These are phyloP conservation scores for Candida golubevii DNA, from an alignment of 805 yeast genomes.

Conservation along the genomic window DNA sequence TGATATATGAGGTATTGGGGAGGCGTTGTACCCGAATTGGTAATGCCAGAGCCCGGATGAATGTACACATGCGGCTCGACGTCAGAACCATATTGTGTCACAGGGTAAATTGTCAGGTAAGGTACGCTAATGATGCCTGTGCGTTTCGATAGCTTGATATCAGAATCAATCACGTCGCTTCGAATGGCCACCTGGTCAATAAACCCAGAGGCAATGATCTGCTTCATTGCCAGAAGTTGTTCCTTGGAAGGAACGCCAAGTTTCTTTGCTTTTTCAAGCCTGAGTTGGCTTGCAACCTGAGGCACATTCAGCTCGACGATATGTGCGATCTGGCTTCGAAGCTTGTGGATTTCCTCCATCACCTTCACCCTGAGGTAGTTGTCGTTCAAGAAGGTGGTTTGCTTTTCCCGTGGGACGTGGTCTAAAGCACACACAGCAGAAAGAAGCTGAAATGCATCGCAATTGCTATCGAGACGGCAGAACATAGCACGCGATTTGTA, in stretches of 20 bases:
- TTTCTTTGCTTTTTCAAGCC: constrained; percentile 37
- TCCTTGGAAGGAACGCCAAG: constrained; percentile 61
- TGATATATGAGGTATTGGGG: constrained; percentile 77
- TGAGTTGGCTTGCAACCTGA: constrained; percentile 41
- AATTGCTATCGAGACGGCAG: constrained; percentile 60
- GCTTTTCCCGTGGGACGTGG: constrained; percentile 53
- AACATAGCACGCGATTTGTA: constrained; percentile 57
- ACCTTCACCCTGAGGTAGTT: constrained; percentile 73
- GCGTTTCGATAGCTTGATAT: constrained; percentile 54
- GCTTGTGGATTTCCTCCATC: constrained; percentile 79
- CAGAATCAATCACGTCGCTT: constrained; percentile 68
- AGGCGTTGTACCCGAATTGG: constrained; percentile 60
- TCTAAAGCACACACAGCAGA: constrained; percentile 88
- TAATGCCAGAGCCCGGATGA: constrained; percentile 72
- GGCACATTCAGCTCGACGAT: constrained; percentile 66
- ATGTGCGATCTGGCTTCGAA: constrained; percentile 73
- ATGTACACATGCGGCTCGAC: constrained; percentile 62
- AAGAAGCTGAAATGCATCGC: constrained; percentile 72
- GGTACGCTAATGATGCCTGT: constrained; percentile 59
- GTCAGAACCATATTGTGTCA: constrained; percentile 28
- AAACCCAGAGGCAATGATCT: constrained; percentile 89
- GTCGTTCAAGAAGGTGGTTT: constrained; percentile 45
- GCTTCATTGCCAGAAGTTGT: constrained; percentile 79
- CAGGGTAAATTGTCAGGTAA: constrained; percentile 54
- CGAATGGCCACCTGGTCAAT: constrained; percentile 87